Conservation (phyloP, 176 grass and related monocot species). For the Raddia distichophylla region DNA sequence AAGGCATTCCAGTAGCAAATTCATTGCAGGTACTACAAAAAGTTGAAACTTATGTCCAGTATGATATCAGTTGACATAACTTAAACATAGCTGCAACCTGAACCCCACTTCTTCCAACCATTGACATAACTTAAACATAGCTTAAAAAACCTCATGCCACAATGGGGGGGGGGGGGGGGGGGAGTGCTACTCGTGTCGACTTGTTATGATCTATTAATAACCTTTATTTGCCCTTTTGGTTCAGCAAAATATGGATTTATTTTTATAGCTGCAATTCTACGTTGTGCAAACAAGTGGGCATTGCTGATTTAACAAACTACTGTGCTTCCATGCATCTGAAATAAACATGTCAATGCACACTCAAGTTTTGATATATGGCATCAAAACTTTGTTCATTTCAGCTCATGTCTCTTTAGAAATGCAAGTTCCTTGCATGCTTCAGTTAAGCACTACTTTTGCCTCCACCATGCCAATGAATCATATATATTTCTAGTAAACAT, state of each 20-base stretch:
- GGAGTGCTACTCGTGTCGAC: neutral
- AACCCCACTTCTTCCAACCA: no score
- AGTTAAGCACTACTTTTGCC: neutral
- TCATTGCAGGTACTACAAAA: no score
- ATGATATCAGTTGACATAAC: no score
- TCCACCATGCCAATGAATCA: neutral
- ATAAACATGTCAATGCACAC: neutral
- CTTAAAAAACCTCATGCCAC: no score
- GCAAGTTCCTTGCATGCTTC: neutral
- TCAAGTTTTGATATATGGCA: neutral
- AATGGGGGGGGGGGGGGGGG: no score
- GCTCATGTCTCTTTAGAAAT: neutral
- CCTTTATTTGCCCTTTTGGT: neutral
- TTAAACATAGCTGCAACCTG: no score
- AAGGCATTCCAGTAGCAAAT: no score
- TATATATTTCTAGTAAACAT: slow-evolving; percentile 2
- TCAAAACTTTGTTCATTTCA: neutral
- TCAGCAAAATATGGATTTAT: neutral
- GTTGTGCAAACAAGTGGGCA: neutral
- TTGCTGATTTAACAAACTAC: neutral
- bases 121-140: no score
- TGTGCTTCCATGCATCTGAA: neutral
- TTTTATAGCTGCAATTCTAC: neutral
- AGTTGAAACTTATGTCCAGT: no score
- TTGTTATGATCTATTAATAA: neutral